These are phyloP conservation scores for Boletus rufocinnamomeus DNA, from an alignment of 768 basidiomycete genomes.

Conservation along the genomic window DNA sequence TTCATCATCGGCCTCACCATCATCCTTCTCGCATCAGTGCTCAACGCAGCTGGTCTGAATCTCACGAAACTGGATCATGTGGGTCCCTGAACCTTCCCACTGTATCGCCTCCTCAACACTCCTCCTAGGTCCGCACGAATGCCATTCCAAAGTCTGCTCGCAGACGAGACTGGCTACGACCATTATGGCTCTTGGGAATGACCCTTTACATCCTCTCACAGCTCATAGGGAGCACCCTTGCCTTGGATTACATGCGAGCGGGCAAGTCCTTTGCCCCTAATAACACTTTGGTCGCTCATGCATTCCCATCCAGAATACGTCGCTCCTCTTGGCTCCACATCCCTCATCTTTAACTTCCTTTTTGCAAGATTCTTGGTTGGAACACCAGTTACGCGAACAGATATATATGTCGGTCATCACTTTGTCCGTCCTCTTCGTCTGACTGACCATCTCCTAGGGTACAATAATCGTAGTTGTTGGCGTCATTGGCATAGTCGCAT, in stretches of 20 bases:
- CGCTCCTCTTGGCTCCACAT: slow-evolving; percentile 90
- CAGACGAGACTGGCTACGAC: slow-evolving; percentile 76
- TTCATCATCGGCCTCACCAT: slow-evolving; percentile 89
- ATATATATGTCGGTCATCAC: slow-evolving; percentile 66
- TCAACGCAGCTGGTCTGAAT: slow-evolving; percentile 92
- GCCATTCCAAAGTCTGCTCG: slow-evolving; percentile 75
- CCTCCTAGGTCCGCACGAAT: slow-evolving; percentile 65
- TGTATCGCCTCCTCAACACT: neutral
- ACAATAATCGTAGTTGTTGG: slow-evolving; percentile 82
- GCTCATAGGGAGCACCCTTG: slow-evolving; percentile 83
- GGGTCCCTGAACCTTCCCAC: slow-evolving; percentile 28
- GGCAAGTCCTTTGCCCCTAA: slow-evolving; percentile 41
- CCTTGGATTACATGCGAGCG: slow-evolving; percentile 86
- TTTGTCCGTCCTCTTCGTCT: neutral
- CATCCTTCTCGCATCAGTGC: slow-evolving; percentile 78
- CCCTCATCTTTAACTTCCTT: slow-evolving; percentile 94
- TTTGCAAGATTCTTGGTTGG: slow-evolving; percentile 90
- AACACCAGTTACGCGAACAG: slow-evolving; percentile 79
- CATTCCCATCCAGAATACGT: slow-evolving; percentile 72
- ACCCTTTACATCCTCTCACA: slow-evolving; percentile 90
- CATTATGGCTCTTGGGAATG: slow-evolving; percentile 92
- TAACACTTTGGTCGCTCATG: slow-evolving; percentile 7
- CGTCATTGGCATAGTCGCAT: slow-evolving; percentile 85
- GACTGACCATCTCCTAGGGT: slow-evolving; percentile 48
- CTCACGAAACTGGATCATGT: slow-evolving; percentile 94